A percentile compares a stretch with the other conserved stretches of the same genome.
Evolutionary conservation across 2,329 filamentous ascomycete species (phyloP).

Genomic region (Proliferodiscus dingleyae): DNA sequence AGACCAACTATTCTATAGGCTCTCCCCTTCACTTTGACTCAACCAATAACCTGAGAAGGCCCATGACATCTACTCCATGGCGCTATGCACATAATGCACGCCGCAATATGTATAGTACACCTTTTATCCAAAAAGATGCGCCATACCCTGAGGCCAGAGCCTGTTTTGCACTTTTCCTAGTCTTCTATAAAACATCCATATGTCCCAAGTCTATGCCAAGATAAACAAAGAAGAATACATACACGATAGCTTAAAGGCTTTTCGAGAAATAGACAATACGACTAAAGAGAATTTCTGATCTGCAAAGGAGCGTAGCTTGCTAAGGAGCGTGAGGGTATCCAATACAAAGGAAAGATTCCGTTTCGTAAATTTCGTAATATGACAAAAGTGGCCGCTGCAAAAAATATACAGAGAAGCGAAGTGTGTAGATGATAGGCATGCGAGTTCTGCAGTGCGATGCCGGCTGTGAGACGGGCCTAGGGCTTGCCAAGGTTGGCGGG

Average conservation of each 20-base stretch:
- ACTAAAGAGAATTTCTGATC: conserved; percentile 8
- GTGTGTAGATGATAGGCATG: conserved; percentile 4
- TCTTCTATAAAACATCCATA: conserved; percentile 4
- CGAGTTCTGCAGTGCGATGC: conserved; percentile 4
- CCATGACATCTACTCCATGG: not conserved
- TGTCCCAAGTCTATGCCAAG: not conserved
- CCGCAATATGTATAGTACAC: not conserved
- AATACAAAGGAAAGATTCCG: not conserved
- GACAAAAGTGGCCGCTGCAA: conserved; percentile 2
- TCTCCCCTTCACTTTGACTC: not conserved
- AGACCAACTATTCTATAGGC: not conserved
- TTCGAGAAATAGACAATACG: conserved; percentile 6
- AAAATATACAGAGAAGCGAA: conserved; percentile 4
- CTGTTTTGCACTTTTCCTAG: not conserved
- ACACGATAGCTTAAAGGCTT: conserved; percentile 12
- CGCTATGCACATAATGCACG: not conserved
- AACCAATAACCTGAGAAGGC: not conserved
- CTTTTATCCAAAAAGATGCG: conserved; percentile 1
- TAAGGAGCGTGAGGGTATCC: conserved; percentile 28
- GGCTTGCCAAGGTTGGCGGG: conserved; percentile 26
- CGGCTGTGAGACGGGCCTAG: not conserved
- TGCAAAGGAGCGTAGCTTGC: conserved; percentile 21
- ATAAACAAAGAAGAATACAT: conserved; percentile 6
- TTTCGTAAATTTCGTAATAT: conserved; percentile 13
- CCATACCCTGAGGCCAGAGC: not conserved